Base-by-base conservation (phyloP, 2,329 filamentous ascomycete species). In the Colletotrichum echinochloae region DNA sequence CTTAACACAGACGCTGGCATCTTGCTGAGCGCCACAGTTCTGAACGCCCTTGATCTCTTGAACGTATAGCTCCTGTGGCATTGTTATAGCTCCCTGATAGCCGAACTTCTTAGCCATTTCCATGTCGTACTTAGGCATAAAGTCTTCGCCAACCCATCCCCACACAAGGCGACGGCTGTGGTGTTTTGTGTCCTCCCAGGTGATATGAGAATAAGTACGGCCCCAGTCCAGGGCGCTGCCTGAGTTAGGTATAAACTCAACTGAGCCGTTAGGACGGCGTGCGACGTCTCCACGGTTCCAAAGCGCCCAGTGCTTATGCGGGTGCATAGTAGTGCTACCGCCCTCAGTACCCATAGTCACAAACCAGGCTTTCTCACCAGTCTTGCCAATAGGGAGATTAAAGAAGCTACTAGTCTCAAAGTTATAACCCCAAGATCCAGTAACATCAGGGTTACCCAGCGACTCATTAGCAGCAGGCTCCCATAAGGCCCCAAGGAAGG, bases 401-500 rank as follows among this genome's bases (percentile, higher is more conserved):
- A 73, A 73, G 48, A 73, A 51, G 65, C 65, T 70, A 59, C 65
- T 72, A 54, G 69, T 65, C 52, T 73, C 72, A 33, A 73, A 73
- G 59, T 73, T 73, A 55, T 72, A 72, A 26, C 72, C 72, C 51
- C 60, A 73, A 3, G 71, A 73, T 51, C 71, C 71, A 46, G 71
- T 73, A n/a, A 73, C 37, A 35, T 73, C 71, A 18, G 71, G 71
- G 16, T 48, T 64, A 12, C 71, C 71, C 7, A 73, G 64, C 26
- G 71, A 73, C 3, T 35, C 16, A 60, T 73, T 73, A 44, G 63
- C 68, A 2, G 56, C 60, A 37, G 71, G 71, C 64, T 73, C 71
- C 71, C 71, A 73, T 11, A 73, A 68, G 11, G 71, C 71, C 18
- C 71, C 71, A 56, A 73, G 71, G 68, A 73, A 73, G 26, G 68